These are phyloP conservation scores for Dentipellis sp. DNA, from an alignment of 768 basidiomycete genomes.

Conservation along the genomic window DNA sequence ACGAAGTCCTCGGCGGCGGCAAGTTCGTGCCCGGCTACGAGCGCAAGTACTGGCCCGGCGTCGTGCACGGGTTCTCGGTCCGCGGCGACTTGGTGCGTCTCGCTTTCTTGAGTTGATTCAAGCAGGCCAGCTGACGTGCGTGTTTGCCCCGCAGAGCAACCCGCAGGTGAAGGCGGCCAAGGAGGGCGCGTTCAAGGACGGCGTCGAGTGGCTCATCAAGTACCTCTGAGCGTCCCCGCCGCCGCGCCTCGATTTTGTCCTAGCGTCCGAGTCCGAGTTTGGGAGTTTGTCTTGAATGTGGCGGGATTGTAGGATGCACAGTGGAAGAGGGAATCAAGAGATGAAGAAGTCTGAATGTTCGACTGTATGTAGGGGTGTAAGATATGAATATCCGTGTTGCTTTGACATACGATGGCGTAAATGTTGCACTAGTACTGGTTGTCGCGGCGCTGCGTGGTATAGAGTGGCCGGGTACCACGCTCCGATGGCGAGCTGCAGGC, in stretches of 20 bases:
- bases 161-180: constrained; percentile 26
- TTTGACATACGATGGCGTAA: no score
- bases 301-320: no score
- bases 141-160: constrained; percentile 25
- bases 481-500: no score
- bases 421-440: no score
- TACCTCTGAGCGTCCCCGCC: constrained; percentile 11
- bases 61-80: constrained; percentile 32
- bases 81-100: constrained; percentile 28
- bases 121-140: no score
- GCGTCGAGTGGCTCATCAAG: constrained; percentile 26
- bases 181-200: constrained; percentile 30
- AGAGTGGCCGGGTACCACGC: no score
- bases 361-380: no score
- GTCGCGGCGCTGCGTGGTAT: no score
- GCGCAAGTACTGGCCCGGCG: constrained; percentile 27
- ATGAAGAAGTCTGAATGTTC: no score
- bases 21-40: constrained; percentile 30
- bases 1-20: constrained; percentile 29
- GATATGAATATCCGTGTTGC: no score
- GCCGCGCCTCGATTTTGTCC: not conserved
- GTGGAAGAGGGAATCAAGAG: no score
- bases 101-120: constrained; percentile 15
- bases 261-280: not conserved
- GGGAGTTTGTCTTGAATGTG: no score